phyloP scores from a whole-genome alignment of 805 yeast species.

The Candida dajiaensis region DNA sequence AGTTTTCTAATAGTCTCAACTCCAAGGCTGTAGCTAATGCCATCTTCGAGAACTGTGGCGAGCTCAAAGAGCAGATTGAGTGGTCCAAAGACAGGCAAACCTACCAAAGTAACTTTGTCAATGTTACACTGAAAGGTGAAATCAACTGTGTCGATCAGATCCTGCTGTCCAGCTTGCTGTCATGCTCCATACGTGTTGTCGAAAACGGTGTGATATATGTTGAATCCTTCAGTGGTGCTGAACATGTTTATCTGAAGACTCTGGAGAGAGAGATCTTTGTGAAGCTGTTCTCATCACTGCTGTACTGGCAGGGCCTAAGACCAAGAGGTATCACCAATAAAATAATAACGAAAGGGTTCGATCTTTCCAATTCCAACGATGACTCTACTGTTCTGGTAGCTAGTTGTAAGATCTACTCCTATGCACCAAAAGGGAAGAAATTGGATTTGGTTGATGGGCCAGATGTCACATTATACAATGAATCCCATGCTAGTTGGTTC shows the following conservation, averaged over 20 bases:
- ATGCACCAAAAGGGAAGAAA: slow-evolving; percentile 19
- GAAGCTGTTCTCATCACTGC: slow-evolving; percentile 36
- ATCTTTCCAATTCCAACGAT: slow-evolving; percentile 26
- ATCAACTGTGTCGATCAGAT: not conserved
- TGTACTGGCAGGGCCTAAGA: slow-evolving; percentile 53
- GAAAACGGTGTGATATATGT: slow-evolving; percentile 2
- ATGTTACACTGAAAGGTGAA: slow-evolving; percentile 2
- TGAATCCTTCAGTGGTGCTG: slow-evolving; percentile 2
- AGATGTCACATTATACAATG: slow-evolving; percentile 13
- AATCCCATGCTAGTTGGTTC: slow-evolving; percentile 57
- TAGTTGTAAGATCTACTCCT: slow-evolving; percentile 61
- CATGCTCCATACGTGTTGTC: not conserved
- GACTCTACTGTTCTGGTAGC: slow-evolving; percentile 44
- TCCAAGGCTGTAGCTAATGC: not conserved
- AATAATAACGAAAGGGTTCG: slow-evolving; percentile 15
- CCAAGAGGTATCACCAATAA: slow-evolving; percentile 50
- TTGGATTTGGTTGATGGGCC: slow-evolving; percentile 15
- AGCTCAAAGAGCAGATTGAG: slow-evolving; percentile 12
- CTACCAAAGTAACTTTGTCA: slow-evolving; percentile 1
- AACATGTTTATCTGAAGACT: slow-evolving; percentile 13
- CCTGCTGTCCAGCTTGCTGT: slow-evolving; percentile 3
- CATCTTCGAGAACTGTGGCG: slow-evolving; percentile 10
- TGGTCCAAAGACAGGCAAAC: slow-evolving; percentile 5
- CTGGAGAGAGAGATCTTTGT: slow-evolving; percentile 29
- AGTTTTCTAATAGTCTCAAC: not conserved